Evolutionary conservation across 139 green algal genomes (phyloP), one percentile per base, ranked within the genome.

Genomic region (Trebouxia sp.): DNA sequence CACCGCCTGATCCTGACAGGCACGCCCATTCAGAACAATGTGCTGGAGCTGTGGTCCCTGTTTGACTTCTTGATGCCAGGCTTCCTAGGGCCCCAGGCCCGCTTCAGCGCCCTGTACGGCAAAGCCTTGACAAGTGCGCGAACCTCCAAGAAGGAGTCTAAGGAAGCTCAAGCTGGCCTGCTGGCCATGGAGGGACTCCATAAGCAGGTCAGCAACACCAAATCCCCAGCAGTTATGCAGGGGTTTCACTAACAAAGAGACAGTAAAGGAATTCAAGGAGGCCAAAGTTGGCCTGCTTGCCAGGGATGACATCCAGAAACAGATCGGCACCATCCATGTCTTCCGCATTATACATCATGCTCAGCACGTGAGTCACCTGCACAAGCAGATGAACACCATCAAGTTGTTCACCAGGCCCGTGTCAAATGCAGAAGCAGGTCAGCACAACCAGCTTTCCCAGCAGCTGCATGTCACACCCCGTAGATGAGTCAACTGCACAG

Each of bases 11-110:
- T 99, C 10, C 90, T 99, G 70, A 92, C 81, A 47, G 94, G 94
- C 55, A 98, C 94, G 0, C 94, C 94, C 50, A 93, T 98, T 62
- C 96, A 99, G 86, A 99, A 99, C 91, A 91, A 91, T 70, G 92
- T 97, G 45, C 65, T 93, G 37, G 97, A 99, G 90, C 89, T 99
- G 45, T 99, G 97, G 97, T 87, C 86, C 6, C 85, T 99, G 11
- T 99, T 99, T 83, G 96, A 99, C 88, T 99, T 98, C 83, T 83
- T 99, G 22, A 98, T 99, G 94, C 96, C 96, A 0, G 72, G 72
- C 37, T 92, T 94, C 75, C 80, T 95, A 10, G 92, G 92, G 30
- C 80, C 75, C 14, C 43, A 86, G 43, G 83, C 83, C 7, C 88
- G 92, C 37, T 99, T 99, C 89, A 93, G 96, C 65, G 87, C 89